These are phyloP conservation scores for Nepenthes gracilis DNA, from an alignment of 148 eudicot genomes.

Conservation along the genomic window DNA sequence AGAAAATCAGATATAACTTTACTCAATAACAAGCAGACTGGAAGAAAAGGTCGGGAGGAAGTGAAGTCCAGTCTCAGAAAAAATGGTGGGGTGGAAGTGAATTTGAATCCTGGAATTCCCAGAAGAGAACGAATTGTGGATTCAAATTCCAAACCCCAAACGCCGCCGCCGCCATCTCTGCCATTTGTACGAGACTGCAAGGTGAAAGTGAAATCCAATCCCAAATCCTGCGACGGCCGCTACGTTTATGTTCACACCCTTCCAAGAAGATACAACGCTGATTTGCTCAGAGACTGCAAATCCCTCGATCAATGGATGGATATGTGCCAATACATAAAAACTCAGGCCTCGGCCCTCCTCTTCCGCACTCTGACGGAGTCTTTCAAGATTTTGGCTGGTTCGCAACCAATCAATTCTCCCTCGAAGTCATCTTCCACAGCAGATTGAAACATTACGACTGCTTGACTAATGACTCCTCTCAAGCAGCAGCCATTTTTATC, in stretches of 20 bases:
- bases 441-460: slow-evolving; percentile 49
- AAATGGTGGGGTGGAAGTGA: not conserved
- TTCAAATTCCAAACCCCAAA: not conserved
- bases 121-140: too few relatives aligned
- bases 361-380: slow-evolving; percentile 10
- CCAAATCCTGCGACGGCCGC: slow-evolving; percentile 18
- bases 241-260: slow-evolving; percentile 28
- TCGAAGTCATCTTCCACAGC: slow-evolving; percentile 46
- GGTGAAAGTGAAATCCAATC: not conserved
- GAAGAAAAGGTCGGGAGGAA: not conserved
- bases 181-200: slow-evolving; percentile 14
- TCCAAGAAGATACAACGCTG: slow-evolving; percentile 37
- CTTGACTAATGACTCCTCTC: slow-evolving; percentile 44
- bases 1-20: not conserved
- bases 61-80: not conserved
- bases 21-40: not conserved
- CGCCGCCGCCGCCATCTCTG: slow-evolving; percentile 15
- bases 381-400: slow-evolving; percentile 27
- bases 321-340: slow-evolving; percentile 32
- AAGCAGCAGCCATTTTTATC: slow-evolving; percentile 54
- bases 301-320: slow-evolving; percentile 27
- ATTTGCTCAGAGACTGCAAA: slow-evolving; percentile 28
- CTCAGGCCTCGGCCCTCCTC: slow-evolving; percentile 28
- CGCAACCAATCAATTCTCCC: slow-evolving; percentile 29
- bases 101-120: not conserved